phyloP scores from a whole-genome alignment of 768 basidiomycete genomes.

The Tricholoma sp. region DNA sequence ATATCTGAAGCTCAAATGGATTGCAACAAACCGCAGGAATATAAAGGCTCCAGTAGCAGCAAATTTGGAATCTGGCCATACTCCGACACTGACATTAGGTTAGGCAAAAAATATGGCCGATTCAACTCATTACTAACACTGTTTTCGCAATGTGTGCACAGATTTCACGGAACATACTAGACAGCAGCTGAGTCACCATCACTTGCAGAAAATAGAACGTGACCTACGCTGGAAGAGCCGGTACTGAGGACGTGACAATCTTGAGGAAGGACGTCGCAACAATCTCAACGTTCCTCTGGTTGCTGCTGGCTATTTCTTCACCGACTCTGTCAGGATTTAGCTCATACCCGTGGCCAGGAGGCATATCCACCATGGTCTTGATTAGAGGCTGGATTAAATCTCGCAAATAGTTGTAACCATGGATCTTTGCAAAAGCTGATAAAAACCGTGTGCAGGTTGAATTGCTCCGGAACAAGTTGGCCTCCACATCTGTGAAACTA shows the following conservation, averaged over 20 bases:
- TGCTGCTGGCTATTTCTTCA: constrained; percentile 59
- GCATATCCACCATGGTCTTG: constrained; percentile 66
- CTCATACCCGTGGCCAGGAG: constrained; percentile 70
- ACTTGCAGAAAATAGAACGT: neutral
- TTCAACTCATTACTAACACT: constrained; percentile 50
- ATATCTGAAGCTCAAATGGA: neutral
- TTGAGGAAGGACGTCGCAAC: constrained; percentile 74
- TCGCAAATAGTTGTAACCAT: constrained; percentile 90
- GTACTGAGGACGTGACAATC: constrained; percentile 66
- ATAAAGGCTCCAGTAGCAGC: constrained; percentile 87
- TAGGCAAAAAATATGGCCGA: neutral
- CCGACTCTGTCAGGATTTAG: constrained; percentile 62
- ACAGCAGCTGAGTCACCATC: constrained; percentile 7
- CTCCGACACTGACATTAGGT: constrained; percentile 37
- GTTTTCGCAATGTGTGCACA: constrained; percentile 74
- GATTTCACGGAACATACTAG: constrained; percentile 82
- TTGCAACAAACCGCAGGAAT: constrained; percentile 61
- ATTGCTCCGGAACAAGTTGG: constrained; percentile 83
- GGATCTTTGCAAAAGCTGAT: constrained; percentile 81
- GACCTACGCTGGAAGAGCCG: constrained; percentile 69
- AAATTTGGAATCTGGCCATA: constrained; percentile 79
- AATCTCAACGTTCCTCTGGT: constrained; percentile 65
- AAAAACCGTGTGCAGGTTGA: constrained; percentile 84
- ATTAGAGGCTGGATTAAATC: constrained; percentile 74
- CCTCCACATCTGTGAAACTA: constrained; percentile 58